These are phyloP conservation scores for Scheffersomyces lignicola DNA, from an alignment of 1,139 yeast genomes.

Conservation along the genomic window DNA sequence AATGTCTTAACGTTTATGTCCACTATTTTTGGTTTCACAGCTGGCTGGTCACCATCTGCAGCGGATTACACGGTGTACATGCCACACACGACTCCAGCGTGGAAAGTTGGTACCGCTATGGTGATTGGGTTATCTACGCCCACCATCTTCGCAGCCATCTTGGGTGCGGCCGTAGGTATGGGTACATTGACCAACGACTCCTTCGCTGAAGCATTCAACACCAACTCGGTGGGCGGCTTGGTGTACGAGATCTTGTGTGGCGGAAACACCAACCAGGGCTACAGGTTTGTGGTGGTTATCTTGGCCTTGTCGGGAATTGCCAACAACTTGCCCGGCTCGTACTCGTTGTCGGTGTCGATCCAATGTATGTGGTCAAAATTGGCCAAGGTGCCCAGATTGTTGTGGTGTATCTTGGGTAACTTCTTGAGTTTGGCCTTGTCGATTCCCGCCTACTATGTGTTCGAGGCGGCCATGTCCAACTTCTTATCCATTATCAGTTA, in stretches of 20 bases:
- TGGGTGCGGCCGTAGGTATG: constrained; percentile 34
- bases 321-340: constrained; percentile 31
- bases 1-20: constrained; percentile 27
- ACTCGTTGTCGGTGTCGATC: constrained; percentile 27
- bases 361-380: constrained; percentile 31
- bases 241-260: constrained; percentile 28
- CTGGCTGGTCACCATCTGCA: constrained; percentile 33
- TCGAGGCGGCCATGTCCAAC: constrained; percentile 27
- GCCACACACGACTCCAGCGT: constrained; percentile 23
- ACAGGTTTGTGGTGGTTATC: constrained; percentile 29
- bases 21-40: constrained; percentile 28
- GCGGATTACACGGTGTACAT: constrained; percentile 33
- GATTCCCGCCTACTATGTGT: constrained; percentile 33
- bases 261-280: constrained; percentile 30
- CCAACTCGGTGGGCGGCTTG: constrained; percentile 30
- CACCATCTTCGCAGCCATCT: constrained; percentile 23
- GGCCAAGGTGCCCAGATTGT: constrained; percentile 28
- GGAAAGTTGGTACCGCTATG: constrained; percentile 27
- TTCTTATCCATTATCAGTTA: constrained; percentile 31
- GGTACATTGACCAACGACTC: constrained; percentile 19
- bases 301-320: constrained; percentile 29
- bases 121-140: constrained; percentile 29
- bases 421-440: constrained; percentile 28
- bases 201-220: constrained; percentile 19
- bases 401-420: constrained; percentile 32